These are phyloP conservation scores for Solanum ossicruentum DNA, from an alignment of 257 asterid genomes.

Conservation along the genomic window DNA sequence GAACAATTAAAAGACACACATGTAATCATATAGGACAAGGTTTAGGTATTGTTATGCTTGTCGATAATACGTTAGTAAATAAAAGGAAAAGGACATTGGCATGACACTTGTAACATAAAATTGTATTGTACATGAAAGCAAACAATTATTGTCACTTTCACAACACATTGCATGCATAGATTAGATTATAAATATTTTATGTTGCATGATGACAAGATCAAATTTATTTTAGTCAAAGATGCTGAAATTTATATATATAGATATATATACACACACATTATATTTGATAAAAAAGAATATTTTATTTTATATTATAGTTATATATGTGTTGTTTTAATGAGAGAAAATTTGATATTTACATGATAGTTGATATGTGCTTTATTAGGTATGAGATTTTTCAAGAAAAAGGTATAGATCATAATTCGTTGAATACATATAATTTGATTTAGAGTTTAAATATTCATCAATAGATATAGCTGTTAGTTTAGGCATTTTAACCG, in stretches of 20 bases:
- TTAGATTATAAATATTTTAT: background rate
- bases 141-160: background rate
- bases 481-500: background rate
- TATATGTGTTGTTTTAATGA: no score
- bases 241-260: background rate
- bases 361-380: no score
- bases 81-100: background rate
- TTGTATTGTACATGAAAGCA: background rate
- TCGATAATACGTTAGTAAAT: background rate
- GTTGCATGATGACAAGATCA: background rate
- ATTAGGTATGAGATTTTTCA: no score
- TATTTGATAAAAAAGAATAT: background rate
- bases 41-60: background rate
- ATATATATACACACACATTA: no score
- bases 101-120: slow-evolving; percentile 12
- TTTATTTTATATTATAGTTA: no score
- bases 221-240: background rate
- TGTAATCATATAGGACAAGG: background rate
- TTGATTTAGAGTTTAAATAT: background rate
- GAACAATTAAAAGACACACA: background rate
- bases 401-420: no score
- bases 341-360: no score
- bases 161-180: background rate
- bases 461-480: background rate
- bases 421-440: background rate